Evolutionary conservation across 208 protist genomes (phyloP).

Genomic region (Naegleria lovaniensis): DNA sequence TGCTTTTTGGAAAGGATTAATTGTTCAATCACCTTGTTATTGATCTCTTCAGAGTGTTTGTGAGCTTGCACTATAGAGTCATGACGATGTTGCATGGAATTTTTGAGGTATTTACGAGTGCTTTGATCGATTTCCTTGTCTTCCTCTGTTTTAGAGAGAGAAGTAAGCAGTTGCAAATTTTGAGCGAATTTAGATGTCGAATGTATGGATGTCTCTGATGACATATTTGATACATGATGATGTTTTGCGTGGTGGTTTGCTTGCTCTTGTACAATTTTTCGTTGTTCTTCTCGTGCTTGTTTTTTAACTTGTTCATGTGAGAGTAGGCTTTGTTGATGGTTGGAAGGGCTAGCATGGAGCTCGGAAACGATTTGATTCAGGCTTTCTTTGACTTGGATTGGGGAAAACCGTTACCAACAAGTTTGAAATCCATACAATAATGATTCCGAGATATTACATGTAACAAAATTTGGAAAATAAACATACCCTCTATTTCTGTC

Average conservation of each 20-base stretch:
- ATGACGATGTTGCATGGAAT: not conserved
- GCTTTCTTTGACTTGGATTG: not conserved
- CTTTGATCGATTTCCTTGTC: not conserved
- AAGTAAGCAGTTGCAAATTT: not conserved
- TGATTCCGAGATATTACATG: too few species aligned
- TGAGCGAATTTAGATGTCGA: not conserved
- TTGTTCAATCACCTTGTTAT: not conserved
- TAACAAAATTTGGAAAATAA: not conserved
- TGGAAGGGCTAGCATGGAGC: not conserved
- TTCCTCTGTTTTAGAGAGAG: not conserved
- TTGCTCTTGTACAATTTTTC: not conserved
- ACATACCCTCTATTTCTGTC: slow-evolving; percentile 15
- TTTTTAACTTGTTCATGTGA: not conserved
- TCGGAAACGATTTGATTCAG: not conserved
- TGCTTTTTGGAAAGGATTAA: not conserved
- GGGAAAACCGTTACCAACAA: too few species aligned
- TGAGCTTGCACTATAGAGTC: not conserved
- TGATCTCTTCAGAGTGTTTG: not conserved
- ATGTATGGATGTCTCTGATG: not conserved
- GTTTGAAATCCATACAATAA: too few species aligned
- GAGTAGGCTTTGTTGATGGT: not conserved
- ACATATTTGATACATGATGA: not conserved
- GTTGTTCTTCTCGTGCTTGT: not conserved
- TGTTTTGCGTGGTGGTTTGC: not conserved
- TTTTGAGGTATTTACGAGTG: not conserved